A percentile compares a stretch with the other conserved stretches of the same genome.
phyloP scores from a whole-genome alignment of 2,329 filamentous ascomycete species.

The Teratosphaeria zuluensis region DNA sequence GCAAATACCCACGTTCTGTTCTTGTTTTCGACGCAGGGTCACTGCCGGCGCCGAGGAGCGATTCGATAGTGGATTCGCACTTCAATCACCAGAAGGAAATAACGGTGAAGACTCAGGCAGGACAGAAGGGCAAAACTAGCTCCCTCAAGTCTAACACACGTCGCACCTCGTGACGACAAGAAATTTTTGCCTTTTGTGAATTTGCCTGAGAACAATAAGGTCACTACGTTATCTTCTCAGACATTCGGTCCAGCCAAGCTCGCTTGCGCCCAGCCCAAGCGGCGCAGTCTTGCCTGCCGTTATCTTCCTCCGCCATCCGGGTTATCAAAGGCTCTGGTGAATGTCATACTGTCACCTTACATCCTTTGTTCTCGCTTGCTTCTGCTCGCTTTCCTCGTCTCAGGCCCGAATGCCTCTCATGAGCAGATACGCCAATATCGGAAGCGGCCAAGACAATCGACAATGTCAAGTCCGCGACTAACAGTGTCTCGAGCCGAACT shows the following conservation, averaged over 20 bases:
- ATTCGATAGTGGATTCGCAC: not conserved
- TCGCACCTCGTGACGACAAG: not conserved
- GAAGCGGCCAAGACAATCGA: not conserved
- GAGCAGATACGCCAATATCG: not conserved
- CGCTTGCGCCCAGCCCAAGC: not conserved
- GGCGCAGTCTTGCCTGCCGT: not conserved
- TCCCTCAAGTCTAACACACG: not conserved
- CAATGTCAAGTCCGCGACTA: not conserved
- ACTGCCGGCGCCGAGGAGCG: not conserved
- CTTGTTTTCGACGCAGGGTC: not conserved
- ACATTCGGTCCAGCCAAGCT: not conserved
- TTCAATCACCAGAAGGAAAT: not conserved
- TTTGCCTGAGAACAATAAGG: not conserved
- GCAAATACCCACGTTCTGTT: too few relatives aligned
- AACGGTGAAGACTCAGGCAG: not conserved
- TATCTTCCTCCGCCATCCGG: not conserved
- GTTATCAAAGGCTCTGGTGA: not conserved
- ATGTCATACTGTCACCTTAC: not conserved
- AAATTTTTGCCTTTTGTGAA: not conserved
- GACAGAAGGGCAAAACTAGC: not conserved
- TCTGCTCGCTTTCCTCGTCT: not conserved
- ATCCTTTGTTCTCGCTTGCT: not conserved
- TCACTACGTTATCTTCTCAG: not conserved
- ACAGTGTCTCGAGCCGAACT: not conserved
- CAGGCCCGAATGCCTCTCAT: not conserved